phyloP scores from a whole-genome alignment of 257 asterid species.

The Phtheirospermum japonicum region DNA sequence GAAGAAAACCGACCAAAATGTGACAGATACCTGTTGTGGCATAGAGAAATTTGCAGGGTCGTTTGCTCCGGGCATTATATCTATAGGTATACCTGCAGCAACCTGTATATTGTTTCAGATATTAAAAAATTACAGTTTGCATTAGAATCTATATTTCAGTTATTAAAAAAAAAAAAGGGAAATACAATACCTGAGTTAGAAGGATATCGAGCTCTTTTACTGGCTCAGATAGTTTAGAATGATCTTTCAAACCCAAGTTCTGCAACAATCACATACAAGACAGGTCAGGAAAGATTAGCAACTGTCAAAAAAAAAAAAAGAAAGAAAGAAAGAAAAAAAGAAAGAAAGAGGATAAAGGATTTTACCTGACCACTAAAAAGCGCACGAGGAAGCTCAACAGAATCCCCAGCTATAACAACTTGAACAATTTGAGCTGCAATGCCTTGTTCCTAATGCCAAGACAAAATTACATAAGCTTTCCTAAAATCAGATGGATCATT shows the following conservation, averaged over 20 bases:
- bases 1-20: constrained; percentile 22
- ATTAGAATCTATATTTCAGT: constrained; percentile 16
- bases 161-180: background rate
- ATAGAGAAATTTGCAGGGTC: constrained; percentile 90
- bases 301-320: background rate
- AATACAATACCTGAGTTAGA: constrained; percentile 66
- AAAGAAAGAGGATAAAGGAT: constrained; percentile 12
- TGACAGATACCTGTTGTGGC: constrained; percentile 79
- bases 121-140: constrained; percentile 20
- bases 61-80: constrained; percentile 84
- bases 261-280: constrained; percentile 37
- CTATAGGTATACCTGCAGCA: constrained; percentile 73
- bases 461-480: constrained; percentile 17
- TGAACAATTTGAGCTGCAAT: constrained; percentile 89
- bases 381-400: constrained; percentile 69
- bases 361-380: constrained; percentile 90
- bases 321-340: constrained; percentile 10
- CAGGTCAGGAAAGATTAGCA: constrained; percentile 14
- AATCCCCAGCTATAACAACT: constrained; percentile 88
- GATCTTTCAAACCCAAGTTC: constrained; percentile 79
- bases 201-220: constrained; percentile 89
- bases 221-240: constrained; percentile 71
- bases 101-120: constrained; percentile 49
- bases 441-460: constrained; percentile 64
- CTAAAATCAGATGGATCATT: constrained; percentile 24